Percentiles rank a stretch among this genome's conserved stretches.
These are phyloP conservation scores for Vitis hybrid DNA, from an alignment of 177 flowering plant genomes.

Conservation along the genomic window DNA sequence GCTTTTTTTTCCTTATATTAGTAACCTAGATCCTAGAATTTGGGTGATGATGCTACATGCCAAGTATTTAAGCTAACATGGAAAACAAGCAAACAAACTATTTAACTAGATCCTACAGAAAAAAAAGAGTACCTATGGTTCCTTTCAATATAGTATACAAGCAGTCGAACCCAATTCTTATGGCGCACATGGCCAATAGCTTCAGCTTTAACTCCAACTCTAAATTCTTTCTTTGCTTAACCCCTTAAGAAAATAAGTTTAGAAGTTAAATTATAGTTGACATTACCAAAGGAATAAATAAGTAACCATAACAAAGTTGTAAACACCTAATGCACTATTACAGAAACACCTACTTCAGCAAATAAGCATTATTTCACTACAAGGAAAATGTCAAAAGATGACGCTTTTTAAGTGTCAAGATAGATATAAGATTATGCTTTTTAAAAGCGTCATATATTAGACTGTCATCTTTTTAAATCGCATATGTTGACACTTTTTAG, in stretches of 20 bases:
- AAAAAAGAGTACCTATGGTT: slow-evolving; percentile 57
- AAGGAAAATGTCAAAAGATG: too few relatives aligned
- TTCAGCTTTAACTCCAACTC: slow-evolving; percentile 70
- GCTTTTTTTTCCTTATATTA: too few relatives aligned
- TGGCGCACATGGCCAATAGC: slow-evolving; percentile 94
- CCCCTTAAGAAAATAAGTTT: slow-evolving; percentile 45
- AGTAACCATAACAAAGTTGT: neutral
- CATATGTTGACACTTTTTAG: too few relatives aligned
- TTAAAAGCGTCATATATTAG: too few relatives aligned
- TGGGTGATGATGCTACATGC: neutral
- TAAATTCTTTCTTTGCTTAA: slow-evolving; percentile 90
- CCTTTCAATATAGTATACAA: slow-evolving; percentile 91
- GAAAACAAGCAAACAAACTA: neutral
- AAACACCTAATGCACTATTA: neutral
- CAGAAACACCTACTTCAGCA: too few relatives aligned
- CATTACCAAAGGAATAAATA: neutral
- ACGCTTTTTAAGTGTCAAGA: too few relatives aligned
- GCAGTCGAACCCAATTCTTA: slow-evolving; percentile 85
- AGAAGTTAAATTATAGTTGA: slow-evolving; percentile 4
- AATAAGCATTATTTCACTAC: neutral
- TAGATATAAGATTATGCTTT: too few relatives aligned
- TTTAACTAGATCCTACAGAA: neutral
- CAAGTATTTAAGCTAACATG: neutral
- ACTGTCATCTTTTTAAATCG: too few relatives aligned
- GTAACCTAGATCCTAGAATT: neutral